Conservation (phyloP, 2,329 filamentous ascomycete species). For the Penicillium sp. region DNA sequence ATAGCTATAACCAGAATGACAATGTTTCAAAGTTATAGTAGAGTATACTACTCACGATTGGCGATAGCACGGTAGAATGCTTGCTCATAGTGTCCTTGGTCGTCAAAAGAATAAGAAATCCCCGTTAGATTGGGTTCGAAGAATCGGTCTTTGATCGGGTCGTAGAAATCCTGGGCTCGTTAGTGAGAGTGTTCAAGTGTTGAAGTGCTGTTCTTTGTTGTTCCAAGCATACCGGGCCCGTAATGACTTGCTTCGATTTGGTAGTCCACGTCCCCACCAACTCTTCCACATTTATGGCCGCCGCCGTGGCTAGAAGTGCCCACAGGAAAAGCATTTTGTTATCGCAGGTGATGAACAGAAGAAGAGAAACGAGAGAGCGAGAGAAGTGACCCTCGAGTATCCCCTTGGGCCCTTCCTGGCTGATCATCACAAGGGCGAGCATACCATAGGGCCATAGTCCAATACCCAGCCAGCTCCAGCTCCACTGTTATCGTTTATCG, state of each 20-base stretch:
- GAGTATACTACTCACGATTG: conserved; percentile 70
- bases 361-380: conserved; percentile 13
- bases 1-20: too few species aligned
- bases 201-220: not conserved
- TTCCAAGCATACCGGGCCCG: conserved; percentile 62
- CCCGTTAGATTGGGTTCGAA: conserved; percentile 69
- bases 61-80: conserved; percentile 71
- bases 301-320: conserved; percentile 42
- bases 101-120: conserved; percentile 75
- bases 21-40: too few species aligned
- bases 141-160: conserved; percentile 67
- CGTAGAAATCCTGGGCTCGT: conserved; percentile 68
- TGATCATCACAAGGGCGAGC: conserved; percentile 24
- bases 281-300: conserved; percentile 50
- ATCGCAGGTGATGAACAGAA: conserved; percentile 1
- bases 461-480: not conserved
- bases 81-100: conserved; percentile 69
- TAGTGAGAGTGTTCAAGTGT: conserved; percentile 19
- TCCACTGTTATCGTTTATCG: conserved; percentile 25
- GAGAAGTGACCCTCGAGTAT: not conserved
- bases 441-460: conserved; percentile 13
- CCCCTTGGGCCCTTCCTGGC: conserved; percentile 9
- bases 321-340: conserved; percentile 37
- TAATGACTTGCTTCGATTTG: conserved; percentile 70
- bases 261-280: conserved; percentile 74